Evolutionary conservation across 2,329 filamentous ascomycete species (phyloP).

Genomic region (Myriosclerotinia duriaeana): DNA sequence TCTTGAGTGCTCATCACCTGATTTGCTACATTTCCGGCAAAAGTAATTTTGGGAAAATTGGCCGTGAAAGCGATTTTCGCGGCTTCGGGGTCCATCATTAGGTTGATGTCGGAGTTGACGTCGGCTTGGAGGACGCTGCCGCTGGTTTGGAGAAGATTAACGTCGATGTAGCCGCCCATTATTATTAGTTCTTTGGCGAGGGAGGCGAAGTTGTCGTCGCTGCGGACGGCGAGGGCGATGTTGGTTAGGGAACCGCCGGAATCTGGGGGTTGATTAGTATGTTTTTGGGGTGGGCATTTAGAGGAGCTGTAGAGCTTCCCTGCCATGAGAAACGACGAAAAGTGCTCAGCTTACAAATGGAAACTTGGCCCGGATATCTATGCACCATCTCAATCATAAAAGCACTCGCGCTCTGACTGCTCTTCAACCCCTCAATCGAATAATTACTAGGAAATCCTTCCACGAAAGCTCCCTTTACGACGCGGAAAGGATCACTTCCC

Average conservation of each 20-base stretch:
- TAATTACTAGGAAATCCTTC: constrained; percentile 51
- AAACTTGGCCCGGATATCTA: constrained; percentile 52
- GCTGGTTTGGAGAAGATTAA: constrained; percentile 42
- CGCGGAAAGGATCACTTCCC: constrained; percentile 44
- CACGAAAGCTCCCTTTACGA: constrained; percentile 45
- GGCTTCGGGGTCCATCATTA: constrained; percentile 53
- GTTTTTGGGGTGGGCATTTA: not conserved
- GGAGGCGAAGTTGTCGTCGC: constrained; percentile 49
- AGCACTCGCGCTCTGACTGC: constrained; percentile 43
- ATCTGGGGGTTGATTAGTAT: constrained; percentile 24
- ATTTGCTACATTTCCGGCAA: constrained; percentile 50
- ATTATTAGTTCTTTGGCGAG: constrained; percentile 49
- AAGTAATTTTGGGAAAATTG: constrained; percentile 47
- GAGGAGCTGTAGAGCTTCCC: rapidly evolving
- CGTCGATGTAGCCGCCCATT: constrained; percentile 53
- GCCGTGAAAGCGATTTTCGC: constrained; percentile 51
- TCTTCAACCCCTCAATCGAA: constrained; percentile 35
- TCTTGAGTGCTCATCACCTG: constrained; percentile 45
- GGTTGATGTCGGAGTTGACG: constrained; percentile 46
- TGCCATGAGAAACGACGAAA: not conserved
- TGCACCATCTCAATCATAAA: constrained; percentile 51
- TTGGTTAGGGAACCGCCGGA: constrained; percentile 50
- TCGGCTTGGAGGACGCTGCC: constrained; percentile 37
- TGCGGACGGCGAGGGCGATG: constrained; percentile 48
- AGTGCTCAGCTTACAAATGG: constrained; percentile 41